Evolutionary conservation across 192 early-diverging fungal species (phyloP).

Genomic region (Lobosporangium transversale): DNA sequence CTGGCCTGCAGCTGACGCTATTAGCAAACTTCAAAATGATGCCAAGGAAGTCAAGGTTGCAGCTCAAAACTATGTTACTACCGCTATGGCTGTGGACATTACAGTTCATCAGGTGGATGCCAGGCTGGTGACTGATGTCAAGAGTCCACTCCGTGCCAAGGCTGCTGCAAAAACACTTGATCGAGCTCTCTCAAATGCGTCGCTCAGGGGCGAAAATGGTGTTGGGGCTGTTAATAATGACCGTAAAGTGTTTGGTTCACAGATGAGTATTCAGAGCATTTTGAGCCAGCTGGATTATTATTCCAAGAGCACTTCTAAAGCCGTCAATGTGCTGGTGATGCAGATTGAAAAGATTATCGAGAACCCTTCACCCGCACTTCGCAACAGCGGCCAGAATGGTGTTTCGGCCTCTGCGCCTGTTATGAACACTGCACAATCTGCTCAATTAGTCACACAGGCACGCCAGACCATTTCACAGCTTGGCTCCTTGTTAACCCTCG

Average conservation of each 20-base stretch:
- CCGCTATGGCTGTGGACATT: slow-evolving; percentile 38
- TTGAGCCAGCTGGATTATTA: slow-evolving; percentile 51
- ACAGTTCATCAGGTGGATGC: slow-evolving; percentile 48
- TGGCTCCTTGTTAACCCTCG: slow-evolving; percentile 51
- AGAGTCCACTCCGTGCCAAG: slow-evolving; percentile 43
- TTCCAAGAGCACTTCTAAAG: slow-evolving; percentile 50
- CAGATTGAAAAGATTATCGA: slow-evolving; percentile 51
- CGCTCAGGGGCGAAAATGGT: slow-evolving; percentile 21
- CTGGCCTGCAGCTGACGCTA: slow-evolving; percentile 88
- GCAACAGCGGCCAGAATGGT: slow-evolving; percentile 10
- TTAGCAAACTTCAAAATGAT: slow-evolving; percentile 74
- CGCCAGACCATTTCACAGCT: slow-evolving; percentile 54
- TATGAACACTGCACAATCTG: slow-evolving; percentile 52
- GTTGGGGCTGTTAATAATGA: slow-evolving; percentile 3
- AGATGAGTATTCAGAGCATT: slow-evolving; percentile 43
- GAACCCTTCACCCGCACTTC: slow-evolving; percentile 13
- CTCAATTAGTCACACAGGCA: slow-evolving; percentile 54
- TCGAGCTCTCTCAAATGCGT: slow-evolving; percentile 44
- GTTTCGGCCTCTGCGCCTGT: slow-evolving; percentile 23
- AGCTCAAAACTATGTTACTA: slow-evolving; percentile 73
- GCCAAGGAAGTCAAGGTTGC: slow-evolving; percentile 78
- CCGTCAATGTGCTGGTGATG: slow-evolving; percentile 41
- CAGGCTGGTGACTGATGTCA: slow-evolving; percentile 40
- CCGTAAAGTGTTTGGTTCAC: slow-evolving; percentile 39
- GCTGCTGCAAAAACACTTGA: slow-evolving; percentile 31